Evolutionary conservation across 2,329 filamentous ascomycete genomes (phyloP), one percentile per base, ranked within the genome.

Genomic region (Fusarium neocosmosporiellum): DNA sequence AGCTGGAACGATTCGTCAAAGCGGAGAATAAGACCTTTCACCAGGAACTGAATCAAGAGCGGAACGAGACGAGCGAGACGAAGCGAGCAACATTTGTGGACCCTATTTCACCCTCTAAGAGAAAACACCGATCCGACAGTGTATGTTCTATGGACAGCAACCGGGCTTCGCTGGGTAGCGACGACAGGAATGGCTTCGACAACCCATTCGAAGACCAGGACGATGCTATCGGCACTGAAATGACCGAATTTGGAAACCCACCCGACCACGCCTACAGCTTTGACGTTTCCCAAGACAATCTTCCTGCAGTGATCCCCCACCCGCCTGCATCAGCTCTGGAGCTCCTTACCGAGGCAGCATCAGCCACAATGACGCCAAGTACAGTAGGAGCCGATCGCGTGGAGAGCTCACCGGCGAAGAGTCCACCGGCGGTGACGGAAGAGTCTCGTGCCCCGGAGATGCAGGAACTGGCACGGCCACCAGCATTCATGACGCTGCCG

Each of bases 1-100:
- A 77, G 2, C 70, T 82, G 11, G 79, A 87, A 78, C 82, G 83
- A 34, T 90, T 90, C 74, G 81, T 86, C 7, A 83, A 82, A 41
- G 82, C 82, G 39, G 88, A 90, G 59, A 90, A 89, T 70, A 84
- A 84, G 64, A 81, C 82, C 2, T 90, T 90, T 77, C 82, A 83
- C 20, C 82, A 84, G 58, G 88, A 90, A 71, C 80, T 89, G 8
- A 80, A 79, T 22, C 81, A 82, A 43, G 84, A 86, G 69, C 73
- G 74, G 55, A 70, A 72, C 11, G 71, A 76, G 5, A 73, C 79
- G 20, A 69, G 46, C 10, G 73, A 76, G 24, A 62, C 67, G 11
- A 76, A 68, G 63, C 69, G 63, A 29, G 50, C 69, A 11, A 27
- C 62, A n/a, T 73, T 74, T 14, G 67, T 82, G n/a, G 84, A 85